Evolutionary conservation across 768 basidiomycete genomes (phyloP), one percentile per base, ranked within the genome.

Genomic region (Cytidiella melzeri): DNA sequence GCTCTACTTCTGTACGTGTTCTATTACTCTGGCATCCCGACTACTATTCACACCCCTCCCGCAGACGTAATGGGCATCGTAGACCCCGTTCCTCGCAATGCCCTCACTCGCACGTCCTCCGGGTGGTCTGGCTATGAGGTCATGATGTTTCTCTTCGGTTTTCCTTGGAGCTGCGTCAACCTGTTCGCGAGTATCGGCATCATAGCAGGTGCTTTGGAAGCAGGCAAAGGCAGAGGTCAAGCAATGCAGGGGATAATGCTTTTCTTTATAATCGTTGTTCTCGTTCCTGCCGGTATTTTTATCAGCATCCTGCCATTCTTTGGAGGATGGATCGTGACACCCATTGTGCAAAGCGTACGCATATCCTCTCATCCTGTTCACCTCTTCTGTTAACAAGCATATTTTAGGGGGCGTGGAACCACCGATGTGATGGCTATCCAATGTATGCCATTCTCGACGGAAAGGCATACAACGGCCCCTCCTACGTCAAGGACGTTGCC

Each of bases 141-240:
- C 2, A 41, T 54, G 45, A 57, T 57, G 55, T 47, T 47, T 41
- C 25, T 54, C 24, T 57, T 53, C 28, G 55, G 55, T 19, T 54
- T 57, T 25, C 1, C 40, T 10, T 50, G 28, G 45, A 36, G 50
- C 19, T 15, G 19, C 20, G 30, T 54, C 25, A 54, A 54, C 41
- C 7, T 41, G 7, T 26, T 23, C 10, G 21, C 38, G 15, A 25
- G 19, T n/a, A 37, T 28, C 23, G 34, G 4, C 12, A 40, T 43
- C 18, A 38, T 46, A 13, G 27, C 43, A 15, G 3, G 5, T 3
- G 2, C 36, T 19, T 5, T 43, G 3, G 51, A 36, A 24, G 9
- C 21, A 7, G 44, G 34, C 40, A 13, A 34, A 11, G 19, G 12
- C 26, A 43, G 21, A 26, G 6, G 5, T 11, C 11, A 15, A 30